These are phyloP conservation scores for Aspergillus luchuensis DNA, from an alignment of 2,329 filamentous ascomycete species.

Conservation along the genomic window DNA sequence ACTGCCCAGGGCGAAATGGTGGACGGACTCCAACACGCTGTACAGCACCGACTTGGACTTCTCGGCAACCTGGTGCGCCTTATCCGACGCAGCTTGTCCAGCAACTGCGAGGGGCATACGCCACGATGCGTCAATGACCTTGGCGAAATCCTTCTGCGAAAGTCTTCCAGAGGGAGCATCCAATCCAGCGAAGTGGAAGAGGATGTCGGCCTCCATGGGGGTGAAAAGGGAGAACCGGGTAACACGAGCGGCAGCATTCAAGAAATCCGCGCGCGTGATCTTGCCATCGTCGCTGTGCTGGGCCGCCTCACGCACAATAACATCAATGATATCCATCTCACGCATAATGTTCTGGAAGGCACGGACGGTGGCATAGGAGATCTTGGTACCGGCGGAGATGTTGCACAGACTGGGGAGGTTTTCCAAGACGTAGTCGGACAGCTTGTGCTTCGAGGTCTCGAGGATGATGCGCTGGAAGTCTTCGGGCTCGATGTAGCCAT, in stretches of 20 bases:
- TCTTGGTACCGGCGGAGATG: slow-evolving; percentile 86
- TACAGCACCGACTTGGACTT: slow-evolving; percentile 61
- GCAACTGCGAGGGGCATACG: slow-evolving; percentile 64
- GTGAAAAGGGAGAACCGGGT: slow-evolving; percentile 96
- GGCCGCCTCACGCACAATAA: slow-evolving; percentile 86
- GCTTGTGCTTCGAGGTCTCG: slow-evolving; percentile 90
- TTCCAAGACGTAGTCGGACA: slow-evolving; percentile 91
- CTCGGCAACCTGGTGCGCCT: slow-evolving; percentile 57
- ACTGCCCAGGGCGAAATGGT: slow-evolving; percentile 88
- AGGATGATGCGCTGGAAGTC: slow-evolving; percentile 96
- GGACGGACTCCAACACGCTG: slow-evolving; percentile 71
- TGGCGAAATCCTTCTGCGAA: slow-evolving; percentile 80
- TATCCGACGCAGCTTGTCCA: slow-evolving; percentile 48
- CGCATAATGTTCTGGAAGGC: slow-evolving; percentile 98
- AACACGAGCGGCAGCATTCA: slow-evolving; percentile 87
- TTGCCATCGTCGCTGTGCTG: slow-evolving; percentile 82
- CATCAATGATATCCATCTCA: slow-evolving; percentile 96
- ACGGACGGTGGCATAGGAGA: slow-evolving; percentile 95
- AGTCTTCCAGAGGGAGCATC: slow-evolving; percentile 87
- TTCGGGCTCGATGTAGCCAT: slow-evolving; percentile 92
- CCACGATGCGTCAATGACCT: slow-evolving; percentile 94
- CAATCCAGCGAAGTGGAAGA: slow-evolving; percentile 96
- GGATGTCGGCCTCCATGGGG: slow-evolving; percentile 96
- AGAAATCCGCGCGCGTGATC: slow-evolving; percentile 90
- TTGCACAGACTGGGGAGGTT: slow-evolving; percentile 94